Conservation (phyloP, 192 early-diverging fungal genomes). For the Umbelopsis vinacea region DNA sequence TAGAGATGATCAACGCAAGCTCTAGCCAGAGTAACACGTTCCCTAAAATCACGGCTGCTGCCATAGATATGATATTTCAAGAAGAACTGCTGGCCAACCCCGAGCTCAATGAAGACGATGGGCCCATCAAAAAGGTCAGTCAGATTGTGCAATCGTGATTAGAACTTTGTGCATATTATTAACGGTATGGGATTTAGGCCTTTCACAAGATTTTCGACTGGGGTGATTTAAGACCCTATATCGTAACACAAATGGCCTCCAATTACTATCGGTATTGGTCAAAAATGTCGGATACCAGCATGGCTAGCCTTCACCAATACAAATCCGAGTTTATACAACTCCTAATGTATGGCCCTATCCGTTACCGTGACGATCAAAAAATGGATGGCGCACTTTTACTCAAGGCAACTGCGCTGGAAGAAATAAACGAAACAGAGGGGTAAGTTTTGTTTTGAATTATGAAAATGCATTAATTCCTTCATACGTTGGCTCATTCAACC, state of each 20-base stretch:
- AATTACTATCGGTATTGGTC: constrained; percentile 37
- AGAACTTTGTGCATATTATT: not conserved
- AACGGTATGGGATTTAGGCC: constrained; percentile 15
- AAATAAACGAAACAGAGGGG: constrained; percentile 30
- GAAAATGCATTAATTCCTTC: not conserved
- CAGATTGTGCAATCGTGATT: not conserved
- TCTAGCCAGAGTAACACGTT: constrained; percentile 33
- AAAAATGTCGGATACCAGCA: not conserved
- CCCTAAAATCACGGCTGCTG: constrained; percentile 24
- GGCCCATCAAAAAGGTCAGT: constrained; percentile 39
- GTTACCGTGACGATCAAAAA: constrained; percentile 56
- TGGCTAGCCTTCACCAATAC: constrained; percentile 26
- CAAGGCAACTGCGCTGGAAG: constrained; percentile 31
- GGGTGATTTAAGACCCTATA: constrained; percentile 34
- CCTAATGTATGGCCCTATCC: constrained; percentile 50
- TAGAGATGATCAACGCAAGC: constrained; percentile 31
- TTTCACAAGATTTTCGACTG: constrained; percentile 27
- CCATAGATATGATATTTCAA: constrained; percentile 35
- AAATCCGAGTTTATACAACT: constrained; percentile 36
- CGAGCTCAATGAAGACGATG: constrained; percentile 34
- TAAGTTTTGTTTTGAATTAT: constrained; percentile 10
- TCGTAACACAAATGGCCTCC: constrained; percentile 24
- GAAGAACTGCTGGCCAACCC: constrained; percentile 21
- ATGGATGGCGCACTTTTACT: constrained; percentile 49
- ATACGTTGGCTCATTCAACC: not conserved